Evolutionary conservation across 306 rosid species (phyloP).

Genomic region (Dicorynia guianensis): DNA sequence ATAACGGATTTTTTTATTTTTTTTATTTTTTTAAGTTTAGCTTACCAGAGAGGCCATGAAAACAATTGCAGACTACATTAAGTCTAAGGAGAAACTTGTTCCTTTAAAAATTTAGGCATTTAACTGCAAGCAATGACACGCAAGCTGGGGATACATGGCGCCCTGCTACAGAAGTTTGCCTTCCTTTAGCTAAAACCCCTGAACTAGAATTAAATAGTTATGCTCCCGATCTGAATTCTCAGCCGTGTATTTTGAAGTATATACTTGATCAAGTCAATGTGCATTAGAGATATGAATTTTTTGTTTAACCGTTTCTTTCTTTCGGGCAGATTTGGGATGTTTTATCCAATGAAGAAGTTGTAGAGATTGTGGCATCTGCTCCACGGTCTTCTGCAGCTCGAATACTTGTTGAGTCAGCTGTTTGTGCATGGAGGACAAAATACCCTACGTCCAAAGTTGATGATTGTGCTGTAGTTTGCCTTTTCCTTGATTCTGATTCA

Average conservation of each 20-base stretch:
- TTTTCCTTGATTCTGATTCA: constrained; percentile 62
- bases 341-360: constrained; percentile 75
- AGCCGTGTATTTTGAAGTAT: background rate
- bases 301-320: background rate
- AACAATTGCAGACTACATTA: too few species aligned
- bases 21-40: too few species aligned
- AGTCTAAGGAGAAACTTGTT: background rate
- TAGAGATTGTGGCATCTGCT: constrained; percentile 62
- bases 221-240: background rate
- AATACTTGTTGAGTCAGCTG: constrained; percentile 65
- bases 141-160: background rate
- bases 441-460: constrained; percentile 64
- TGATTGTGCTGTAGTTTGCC: constrained; percentile 90
- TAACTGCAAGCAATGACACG: background rate
- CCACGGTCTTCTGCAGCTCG: constrained; percentile 67
- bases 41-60: too few species aligned
- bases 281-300: constrained; percentile 4
- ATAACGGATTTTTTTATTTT: too few species aligned
- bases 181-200: too few species aligned
- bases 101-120: background rate
- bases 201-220: background rate
- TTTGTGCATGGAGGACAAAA: constrained; percentile 67
- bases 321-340: constrained; percentile 84
- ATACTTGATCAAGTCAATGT: background rate
- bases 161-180: constrained; percentile 1